phyloP scores from a whole-genome alignment of 805 yeast genomes.

The Yarrowia alimentaria region DNA sequence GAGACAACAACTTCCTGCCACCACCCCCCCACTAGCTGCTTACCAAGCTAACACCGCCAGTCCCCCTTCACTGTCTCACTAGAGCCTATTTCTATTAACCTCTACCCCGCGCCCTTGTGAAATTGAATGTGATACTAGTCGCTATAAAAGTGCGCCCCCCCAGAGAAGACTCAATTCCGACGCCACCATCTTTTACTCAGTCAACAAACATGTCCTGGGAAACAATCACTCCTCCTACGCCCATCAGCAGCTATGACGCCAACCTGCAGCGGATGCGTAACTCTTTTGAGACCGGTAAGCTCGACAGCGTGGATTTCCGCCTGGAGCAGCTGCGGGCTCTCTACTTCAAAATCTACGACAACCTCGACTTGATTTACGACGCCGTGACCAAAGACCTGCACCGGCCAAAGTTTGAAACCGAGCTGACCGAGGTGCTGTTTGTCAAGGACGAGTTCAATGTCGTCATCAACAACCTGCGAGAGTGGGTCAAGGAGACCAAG shows the following conservation, averaged over 20 bases:
- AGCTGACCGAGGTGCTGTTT: constrained; percentile 54
- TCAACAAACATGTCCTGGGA: constrained; percentile 11
- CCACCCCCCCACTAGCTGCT: no score
- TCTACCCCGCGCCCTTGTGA: constrained; percentile 24
- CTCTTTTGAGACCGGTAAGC: constrained; percentile 48
- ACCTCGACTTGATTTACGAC: constrained; percentile 51
- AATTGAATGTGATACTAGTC: not conserved
- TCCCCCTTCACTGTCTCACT: not conserved
- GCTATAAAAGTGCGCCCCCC: no score
- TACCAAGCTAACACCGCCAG: no score
- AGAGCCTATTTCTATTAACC: constrained; percentile 4
- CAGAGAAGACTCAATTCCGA: no score
- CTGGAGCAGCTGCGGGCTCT: constrained; percentile 63
- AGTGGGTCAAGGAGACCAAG: constrained; percentile 57
- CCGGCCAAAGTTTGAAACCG: constrained; percentile 61
- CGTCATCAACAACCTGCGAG: constrained; percentile 56
- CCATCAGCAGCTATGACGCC: constrained; percentile 1
- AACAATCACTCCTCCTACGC: constrained; percentile 21
- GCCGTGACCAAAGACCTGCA: constrained; percentile 69
- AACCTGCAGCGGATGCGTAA: constrained; percentile 31
- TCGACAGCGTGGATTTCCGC: constrained; percentile 53
- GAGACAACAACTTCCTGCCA: no score
- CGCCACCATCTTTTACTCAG: not conserved
- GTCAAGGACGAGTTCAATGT: constrained; percentile 55
- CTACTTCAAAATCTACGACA: constrained; percentile 61